Base-by-base conservation (phyloP, 1,284 basidiomycete species). In the Inonotus hispidus region DNA sequence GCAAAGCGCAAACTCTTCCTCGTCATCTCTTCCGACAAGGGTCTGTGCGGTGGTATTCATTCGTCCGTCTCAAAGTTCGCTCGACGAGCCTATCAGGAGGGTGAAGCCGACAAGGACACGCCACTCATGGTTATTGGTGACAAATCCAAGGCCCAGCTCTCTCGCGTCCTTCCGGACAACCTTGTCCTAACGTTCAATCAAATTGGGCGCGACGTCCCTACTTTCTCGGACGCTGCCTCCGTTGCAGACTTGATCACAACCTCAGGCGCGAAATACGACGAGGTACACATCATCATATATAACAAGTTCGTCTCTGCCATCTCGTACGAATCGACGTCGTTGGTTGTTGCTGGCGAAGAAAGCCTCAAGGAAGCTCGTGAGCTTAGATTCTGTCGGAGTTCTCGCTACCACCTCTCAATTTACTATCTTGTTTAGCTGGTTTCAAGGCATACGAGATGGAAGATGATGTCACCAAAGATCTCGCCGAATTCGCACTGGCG, bases 21-120 rank as follows among this genome's bases (percentile, higher is more conserved):
- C 68, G 92, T 95, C 74, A 77, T 96, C 70, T 97, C 96, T 54
- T 98, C 95, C 62, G 96, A 99, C 87, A 96, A 97, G 81, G 96
- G 97, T 79, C 92, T 99, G 63, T 99, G 96, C 75, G 97, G 97
- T 79, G 97, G 97, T 86, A 98, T 99, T 73, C 96, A 99, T 82
- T 98, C 96, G 46, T 95, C 93, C 64, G 92, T 99, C 71, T 84
- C 92, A 68, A 98, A 98, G 79, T 83, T 85, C 57, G 91, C 93
- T 63, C 92, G 92, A 69, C 82, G 82, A 64, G 87, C 84, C 54
- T 70, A 89, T 55, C 73, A 75, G 39, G 80, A 82, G 67, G 73
- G 75, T 55, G 74, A 76, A 59, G 78, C 80, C 50, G 77, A 84
- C 54, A 70, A 81, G 27, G 82, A 87, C 62, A 85, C 87, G 10